Evolutionary conservation across 495 filamentous ascomycete genomes (phyloP), one percentile per base, ranked within the genome.

Genomic region (Bacidia gigantensis): DNA sequence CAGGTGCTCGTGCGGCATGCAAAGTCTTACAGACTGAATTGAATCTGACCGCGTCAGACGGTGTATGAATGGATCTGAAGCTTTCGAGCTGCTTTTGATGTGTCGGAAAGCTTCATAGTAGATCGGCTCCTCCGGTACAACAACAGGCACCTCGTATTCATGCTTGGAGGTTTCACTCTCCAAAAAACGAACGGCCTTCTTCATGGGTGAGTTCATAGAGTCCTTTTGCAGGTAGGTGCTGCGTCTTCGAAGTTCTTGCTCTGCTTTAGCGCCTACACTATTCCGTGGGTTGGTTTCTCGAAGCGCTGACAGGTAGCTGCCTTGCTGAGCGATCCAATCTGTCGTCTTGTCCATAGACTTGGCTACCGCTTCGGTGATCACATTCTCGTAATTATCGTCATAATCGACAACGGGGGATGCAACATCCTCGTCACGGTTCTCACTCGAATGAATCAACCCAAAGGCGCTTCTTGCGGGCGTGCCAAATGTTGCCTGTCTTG

Each of bases 101-200:
- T 82, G 79, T 54, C 86, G 81, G 64, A 95, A 96, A 23, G 87
- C 87, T 55, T 87, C 82, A 73, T 90, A 89, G 63, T 92, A 95
- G n/a, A 89, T 85, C 1, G 83, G 83, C 59, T 93, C 87, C 60
- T 71, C 60, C 72, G 64, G 61, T 72, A 49, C 58, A 43, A 22
- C 65, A 53, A n/a, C 64, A 17, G 65, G 12, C 32, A 46, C 23
- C 1, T 25, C 21, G 60, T 64, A 29, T 64, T 70, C 26, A 59
- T 64, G 43, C 43, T 64, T 60, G 26, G 72, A 62, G 14, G 72
- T 70, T 5, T 76, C 64, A 10, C 68, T 66, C 45, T 79, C 73
- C 5, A 80, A 78, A 58, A 92, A 89, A n/a, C 82, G 80, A 23
- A 89, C 86, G 0, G 78, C 75, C 68, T 85, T 90, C 65, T 86